Evolutionary conservation across 768 basidiomycete species (phyloP).

Genomic region (Pholiota molesta): DNA sequence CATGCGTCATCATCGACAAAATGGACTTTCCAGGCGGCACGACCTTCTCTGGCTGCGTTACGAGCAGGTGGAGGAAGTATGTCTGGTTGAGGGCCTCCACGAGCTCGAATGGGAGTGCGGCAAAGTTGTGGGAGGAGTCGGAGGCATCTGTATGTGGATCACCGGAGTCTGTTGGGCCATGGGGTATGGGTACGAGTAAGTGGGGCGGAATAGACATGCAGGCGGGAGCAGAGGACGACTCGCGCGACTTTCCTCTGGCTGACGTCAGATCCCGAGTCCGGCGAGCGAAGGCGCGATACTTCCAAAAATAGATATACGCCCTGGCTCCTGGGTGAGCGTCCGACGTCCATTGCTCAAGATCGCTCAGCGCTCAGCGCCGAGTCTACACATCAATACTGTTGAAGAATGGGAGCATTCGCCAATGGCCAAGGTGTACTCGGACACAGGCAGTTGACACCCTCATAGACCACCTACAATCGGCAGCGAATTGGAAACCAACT

Average conservation of each 20-base stretch:
- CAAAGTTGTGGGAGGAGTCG: background rate
- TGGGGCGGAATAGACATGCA: constrained; percentile 9
- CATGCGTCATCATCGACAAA: constrained; percentile 57
- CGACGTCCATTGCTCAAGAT: too few species aligned
- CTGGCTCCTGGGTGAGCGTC: background rate
- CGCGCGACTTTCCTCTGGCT: background rate
- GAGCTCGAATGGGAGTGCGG: constrained; percentile 54
- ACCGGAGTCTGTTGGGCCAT: too few species aligned
- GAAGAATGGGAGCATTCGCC: too few species aligned
- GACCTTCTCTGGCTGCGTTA: constrained; percentile 58
- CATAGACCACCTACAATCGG: too few species aligned
- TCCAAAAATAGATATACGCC: background rate
- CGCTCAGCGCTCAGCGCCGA: too few species aligned
- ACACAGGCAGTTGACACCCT: too few species aligned
- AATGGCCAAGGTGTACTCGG: too few species aligned
- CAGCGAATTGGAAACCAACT: too few species aligned
- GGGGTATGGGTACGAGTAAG: constrained; percentile 2
- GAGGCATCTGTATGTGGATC: background rate
- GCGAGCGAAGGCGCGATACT: background rate
- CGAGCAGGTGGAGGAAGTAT: constrained; percentile 70
- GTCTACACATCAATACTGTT: background rate
- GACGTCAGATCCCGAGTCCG: constrained; percentile 4
- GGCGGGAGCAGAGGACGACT: background rate
- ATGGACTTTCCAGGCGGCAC: constrained; percentile 77
- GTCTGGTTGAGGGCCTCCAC: constrained; percentile 58